phyloP scores from a whole-genome alignment of 2,329 filamentous ascomycete genomes.

The Cladosporium sp. region DNA sequence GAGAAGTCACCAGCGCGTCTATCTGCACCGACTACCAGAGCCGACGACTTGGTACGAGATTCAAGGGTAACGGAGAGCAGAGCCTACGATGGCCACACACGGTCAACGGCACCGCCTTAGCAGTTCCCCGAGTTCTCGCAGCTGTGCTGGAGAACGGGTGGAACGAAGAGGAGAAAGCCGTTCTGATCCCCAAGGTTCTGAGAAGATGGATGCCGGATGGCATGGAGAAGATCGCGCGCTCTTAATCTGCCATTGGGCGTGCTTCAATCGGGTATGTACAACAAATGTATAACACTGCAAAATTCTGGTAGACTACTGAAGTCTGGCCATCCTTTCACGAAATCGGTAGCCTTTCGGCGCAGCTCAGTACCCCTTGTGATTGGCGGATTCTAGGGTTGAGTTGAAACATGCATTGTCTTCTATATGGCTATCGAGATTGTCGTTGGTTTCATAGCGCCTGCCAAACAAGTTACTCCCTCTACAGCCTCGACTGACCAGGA shows the following conservation, averaged over 20 bases:
- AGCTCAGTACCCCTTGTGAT: not conserved
- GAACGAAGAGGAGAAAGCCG: constrained; percentile 66
- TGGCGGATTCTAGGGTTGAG: not conserved
- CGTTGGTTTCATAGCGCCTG: not conserved
- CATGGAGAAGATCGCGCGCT: constrained; percentile 10
- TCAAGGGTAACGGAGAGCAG: constrained; percentile 51
- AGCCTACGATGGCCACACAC: constrained; percentile 79
- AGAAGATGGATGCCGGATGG: constrained; percentile 70
- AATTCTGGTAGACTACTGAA: not conserved
- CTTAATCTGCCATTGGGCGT: not conserved
- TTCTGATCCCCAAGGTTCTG: constrained; percentile 76
- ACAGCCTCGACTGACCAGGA: constrained; percentile 9
- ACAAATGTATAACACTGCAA: not conserved
- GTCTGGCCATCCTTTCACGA: too few relatives aligned
- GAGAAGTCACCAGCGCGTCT: constrained; percentile 87
- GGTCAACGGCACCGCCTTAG: constrained; percentile 89
- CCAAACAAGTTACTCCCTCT: not conserved
- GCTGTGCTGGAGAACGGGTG: constrained; percentile 89
- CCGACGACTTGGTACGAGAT: constrained; percentile 73
- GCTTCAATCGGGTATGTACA: not conserved
- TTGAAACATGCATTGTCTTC: not conserved
- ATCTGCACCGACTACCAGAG: constrained; percentile 95
- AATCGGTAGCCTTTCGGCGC: not conserved
- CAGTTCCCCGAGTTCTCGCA: constrained; percentile 84
- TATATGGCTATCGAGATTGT: not conserved